phyloP scores from a whole-genome alignment of 2,329 filamentous ascomycete genomes.

The Knoxdaviesia capensis region DNA sequence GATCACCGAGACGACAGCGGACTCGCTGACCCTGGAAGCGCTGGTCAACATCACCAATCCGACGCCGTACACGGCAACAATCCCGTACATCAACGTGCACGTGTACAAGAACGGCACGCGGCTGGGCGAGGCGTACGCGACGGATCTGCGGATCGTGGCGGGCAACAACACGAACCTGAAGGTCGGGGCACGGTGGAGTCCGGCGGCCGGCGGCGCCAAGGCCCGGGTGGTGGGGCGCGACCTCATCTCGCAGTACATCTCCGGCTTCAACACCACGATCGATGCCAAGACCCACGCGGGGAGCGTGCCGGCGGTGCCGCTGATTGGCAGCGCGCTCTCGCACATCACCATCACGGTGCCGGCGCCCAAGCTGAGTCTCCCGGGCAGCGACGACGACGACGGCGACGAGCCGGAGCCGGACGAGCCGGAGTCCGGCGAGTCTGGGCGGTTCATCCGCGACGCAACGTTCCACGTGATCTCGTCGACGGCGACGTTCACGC shows the following conservation, averaged over 20 bases:
- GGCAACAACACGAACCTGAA: conserved; percentile 54
- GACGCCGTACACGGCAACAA: conserved; percentile 59
- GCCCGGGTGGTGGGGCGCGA: conserved; percentile 45
- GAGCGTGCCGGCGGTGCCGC: conserved; percentile 55
- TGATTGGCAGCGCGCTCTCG: conserved; percentile 53
- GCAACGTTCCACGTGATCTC: conserved; percentile 75
- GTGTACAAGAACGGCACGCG: conserved; percentile 52
- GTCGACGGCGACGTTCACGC: conserved; percentile 67
- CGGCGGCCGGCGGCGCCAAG: conserved; percentile 35
- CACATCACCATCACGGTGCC: conserved; percentile 50
- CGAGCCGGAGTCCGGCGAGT: conserved; percentile 1
- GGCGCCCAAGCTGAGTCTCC: conserved; percentile 45
- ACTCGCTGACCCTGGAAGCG: conserved; percentile 51
- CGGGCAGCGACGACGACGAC: conserved; percentile 19
- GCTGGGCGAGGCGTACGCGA: conserved; percentile 54
- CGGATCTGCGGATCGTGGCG: conserved; percentile 38
- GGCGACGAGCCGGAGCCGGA: conserved; percentile 8
- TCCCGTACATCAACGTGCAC: conserved; percentile 67
- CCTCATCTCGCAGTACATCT: conserved; percentile 70
- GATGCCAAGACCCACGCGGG: conserved; percentile 49
- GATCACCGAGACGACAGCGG: conserved; percentile 51
- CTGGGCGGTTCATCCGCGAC: conserved; percentile 57
- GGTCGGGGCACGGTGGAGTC: conserved; percentile 57
- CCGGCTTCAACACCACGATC: conserved; percentile 67
- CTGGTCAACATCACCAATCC: conserved; percentile 76